A percentile compares a stretch with the other conserved stretches of the same genome.
phyloP scores from a whole-genome alignment of 2,329 filamentous ascomycete species.

The Endothia cerciana region DNA sequence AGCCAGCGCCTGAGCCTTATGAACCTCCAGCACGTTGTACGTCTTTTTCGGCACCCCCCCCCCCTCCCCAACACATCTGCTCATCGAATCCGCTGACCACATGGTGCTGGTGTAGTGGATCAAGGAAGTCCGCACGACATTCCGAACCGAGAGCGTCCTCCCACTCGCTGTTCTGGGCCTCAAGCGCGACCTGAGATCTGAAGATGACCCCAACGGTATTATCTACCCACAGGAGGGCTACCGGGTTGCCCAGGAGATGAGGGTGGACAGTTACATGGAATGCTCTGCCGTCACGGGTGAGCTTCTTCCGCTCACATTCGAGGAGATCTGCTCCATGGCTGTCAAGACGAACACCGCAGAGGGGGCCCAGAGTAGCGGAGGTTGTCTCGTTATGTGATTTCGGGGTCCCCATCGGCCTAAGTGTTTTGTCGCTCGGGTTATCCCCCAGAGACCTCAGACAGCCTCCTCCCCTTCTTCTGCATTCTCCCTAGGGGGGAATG shows the following conservation, averaged over 20 bases:
- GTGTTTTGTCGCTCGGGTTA: not conserved
- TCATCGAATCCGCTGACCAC: conserved; percentile 8
- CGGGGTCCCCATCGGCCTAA: too few species aligned
- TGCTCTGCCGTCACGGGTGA: conserved; percentile 66
- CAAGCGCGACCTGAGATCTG: conserved; percentile 63
- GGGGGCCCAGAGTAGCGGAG: conserved; percentile 59
- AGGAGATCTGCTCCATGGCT: conserved; percentile 64
- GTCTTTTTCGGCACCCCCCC: conserved; percentile 33
- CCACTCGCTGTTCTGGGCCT: conserved; percentile 62
- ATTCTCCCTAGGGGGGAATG: conserved; percentile 42
- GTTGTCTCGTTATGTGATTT: conserved; percentile 54
- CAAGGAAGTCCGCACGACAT: conserved; percentile 55
- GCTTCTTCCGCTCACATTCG: conserved; percentile 59
- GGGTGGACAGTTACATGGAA: conserved; percentile 66
- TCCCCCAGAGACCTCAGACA: not conserved
- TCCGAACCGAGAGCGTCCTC: conserved; percentile 50
- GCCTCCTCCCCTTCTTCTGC: conserved; percentile 30
- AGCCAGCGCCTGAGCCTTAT: conserved; percentile 61
- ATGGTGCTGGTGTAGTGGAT: conserved; percentile 56
- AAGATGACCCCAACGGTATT: conserved; percentile 61
- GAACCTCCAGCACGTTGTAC: conserved; percentile 60
- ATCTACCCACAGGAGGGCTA: conserved; percentile 66
- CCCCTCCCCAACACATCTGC: not conserved
- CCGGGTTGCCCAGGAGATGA: conserved; percentile 58
- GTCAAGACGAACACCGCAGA: conserved; percentile 49